Evolutionary conservation across 2,329 filamentous ascomycete genomes (phyloP), one percentile per base, ranked within the genome.

Genomic region (Aspergillus phoenicis): DNA sequence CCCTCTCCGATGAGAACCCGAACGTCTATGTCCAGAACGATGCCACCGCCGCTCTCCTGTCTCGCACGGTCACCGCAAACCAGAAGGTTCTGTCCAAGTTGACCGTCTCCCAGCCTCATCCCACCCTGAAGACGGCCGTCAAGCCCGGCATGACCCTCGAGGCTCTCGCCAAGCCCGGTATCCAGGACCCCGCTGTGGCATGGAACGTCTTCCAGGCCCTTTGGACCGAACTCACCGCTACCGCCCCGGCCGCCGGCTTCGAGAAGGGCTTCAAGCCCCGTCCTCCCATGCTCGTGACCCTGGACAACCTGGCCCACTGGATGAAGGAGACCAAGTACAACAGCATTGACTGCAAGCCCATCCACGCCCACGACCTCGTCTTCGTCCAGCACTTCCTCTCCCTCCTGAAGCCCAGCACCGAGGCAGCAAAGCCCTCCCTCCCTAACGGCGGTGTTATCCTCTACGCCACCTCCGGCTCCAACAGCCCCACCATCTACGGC

Each of bases 321-420:
- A 96, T 96, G 91, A 84, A 84, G 67, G 73, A 87, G 39, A 91
- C 89, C 64, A 86, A 85, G 48, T 99, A 98, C 81, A 86, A 89
- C 65, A 85, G 85, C 64, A 81, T 89, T 1, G 82, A 89, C 24
- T 90, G 86, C 69, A 85, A 91, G 64, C 83, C 82, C 13, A 89
- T 99, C 64, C 95, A 99, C 80, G 85, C 93, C 28, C 91, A 96
- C 77, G 90, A 98, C 71, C 84, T 99, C 30, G 82, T 85, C 24
- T 82, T 97, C 22, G 82, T 96, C 56, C 84, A 87, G 59, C 85
- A 90, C 66, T 96, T 96, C 76, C 77, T 90, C 62, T 87, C 90
- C 55, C 85, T 90, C 59, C 83, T 98, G 28, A 70, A 73, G 63
- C 70, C 71, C 0, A 69, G 33, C 33, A 36, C 11, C 33, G 33